phyloP scores from a whole-genome alignment of 1,139 yeast genomes.

The Zygosaccharomyces sapae region DNA sequence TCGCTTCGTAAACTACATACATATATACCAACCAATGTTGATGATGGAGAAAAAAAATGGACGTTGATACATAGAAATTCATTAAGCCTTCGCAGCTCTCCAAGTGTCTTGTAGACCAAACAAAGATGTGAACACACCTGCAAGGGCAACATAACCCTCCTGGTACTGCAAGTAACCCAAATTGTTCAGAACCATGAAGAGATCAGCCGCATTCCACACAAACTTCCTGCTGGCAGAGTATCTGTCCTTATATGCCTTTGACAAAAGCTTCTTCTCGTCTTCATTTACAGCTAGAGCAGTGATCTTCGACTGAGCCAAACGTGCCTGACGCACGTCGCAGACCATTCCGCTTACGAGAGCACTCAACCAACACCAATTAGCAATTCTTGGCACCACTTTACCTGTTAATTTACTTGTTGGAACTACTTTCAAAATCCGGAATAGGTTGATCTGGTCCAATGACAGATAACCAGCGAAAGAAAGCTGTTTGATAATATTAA shows the following conservation, averaged over 20 bases:
- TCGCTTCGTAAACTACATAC: not conserved
- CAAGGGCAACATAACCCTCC: slow-evolving; percentile 81
- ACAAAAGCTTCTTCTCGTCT: slow-evolving; percentile 17
- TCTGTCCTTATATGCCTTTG: slow-evolving; percentile 38
- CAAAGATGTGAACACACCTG: slow-evolving; percentile 77
- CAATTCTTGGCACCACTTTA: slow-evolving; percentile 39
- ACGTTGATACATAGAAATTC: not conserved
- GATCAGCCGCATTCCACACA: slow-evolving; percentile 75
- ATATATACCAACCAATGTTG: too few species aligned
- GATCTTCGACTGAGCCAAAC: slow-evolving; percentile 36
- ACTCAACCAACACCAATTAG: slow-evolving; percentile 71
- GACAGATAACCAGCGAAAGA: slow-evolving; percentile 72
- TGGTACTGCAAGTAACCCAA: slow-evolving; percentile 57
- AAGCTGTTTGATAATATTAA: slow-evolving; percentile 55
- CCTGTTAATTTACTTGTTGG: slow-evolving; percentile 38
- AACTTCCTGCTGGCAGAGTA: slow-evolving; percentile 56
- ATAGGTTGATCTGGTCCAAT: slow-evolving; percentile 69
- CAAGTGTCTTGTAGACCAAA: slow-evolving; percentile 73
- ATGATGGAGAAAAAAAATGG: too few species aligned
- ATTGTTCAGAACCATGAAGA: slow-evolving; percentile 69
- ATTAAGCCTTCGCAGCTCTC: slow-evolving; percentile 25
- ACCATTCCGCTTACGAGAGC: slow-evolving; percentile 63
- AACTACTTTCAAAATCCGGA: slow-evolving; percentile 43
- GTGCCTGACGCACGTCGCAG: slow-evolving; percentile 48
- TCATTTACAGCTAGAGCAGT: slow-evolving; percentile 29